These are phyloP conservation scores for Emergomyces pasteurianus DNA, from an alignment of 2,329 filamentous ascomycete species.

Conservation along the genomic window DNA sequence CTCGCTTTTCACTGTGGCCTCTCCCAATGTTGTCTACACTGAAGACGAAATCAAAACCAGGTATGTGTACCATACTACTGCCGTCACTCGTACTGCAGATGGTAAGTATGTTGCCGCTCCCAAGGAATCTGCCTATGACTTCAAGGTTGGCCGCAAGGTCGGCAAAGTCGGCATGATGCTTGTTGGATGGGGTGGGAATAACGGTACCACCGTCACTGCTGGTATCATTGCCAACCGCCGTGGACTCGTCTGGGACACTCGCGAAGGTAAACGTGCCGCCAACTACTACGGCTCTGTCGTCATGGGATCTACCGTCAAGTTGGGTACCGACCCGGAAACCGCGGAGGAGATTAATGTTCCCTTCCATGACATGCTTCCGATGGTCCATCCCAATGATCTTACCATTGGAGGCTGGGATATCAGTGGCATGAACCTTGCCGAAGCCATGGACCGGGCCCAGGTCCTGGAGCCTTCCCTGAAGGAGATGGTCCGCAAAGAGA, in stretches of 20 bases:
- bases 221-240: constrained; percentile 94
- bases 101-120: constrained; percentile 76
- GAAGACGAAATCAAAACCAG: constrained; percentile 79
- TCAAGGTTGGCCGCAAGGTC: constrained; percentile 90
- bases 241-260: constrained; percentile 80
- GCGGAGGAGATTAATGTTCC: constrained; percentile 89
- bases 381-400: constrained; percentile 95
- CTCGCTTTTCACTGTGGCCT: constrained; percentile 71
- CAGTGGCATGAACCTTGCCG: constrained; percentile 74
- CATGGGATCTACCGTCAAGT: constrained; percentile 95
- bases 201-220: constrained; percentile 91
- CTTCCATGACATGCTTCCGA: constrained; percentile 85
- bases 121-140: constrained; percentile 84
- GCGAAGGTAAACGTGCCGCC: constrained; percentile 69
- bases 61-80: constrained; percentile 94
- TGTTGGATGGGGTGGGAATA: constrained; percentile 96
- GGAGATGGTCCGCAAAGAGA: constrained; percentile 79
- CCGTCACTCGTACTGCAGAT: constrained; percentile 56
- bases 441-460: constrained; percentile 88
- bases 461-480: constrained; percentile 96
- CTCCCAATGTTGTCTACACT: constrained; percentile 85
- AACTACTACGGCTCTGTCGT: constrained; percentile 98
- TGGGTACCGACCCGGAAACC: constrained; percentile 75
- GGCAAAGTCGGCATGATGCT: constrained; percentile 95
- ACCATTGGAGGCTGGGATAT: constrained; percentile 97